Percentiles rank a stretch among this genome's conserved stretches.
These are phyloP conservation scores for Geotrichum carabidarum DNA, from an alignment of 1,139 yeast genomes.

Conservation along the genomic window DNA sequence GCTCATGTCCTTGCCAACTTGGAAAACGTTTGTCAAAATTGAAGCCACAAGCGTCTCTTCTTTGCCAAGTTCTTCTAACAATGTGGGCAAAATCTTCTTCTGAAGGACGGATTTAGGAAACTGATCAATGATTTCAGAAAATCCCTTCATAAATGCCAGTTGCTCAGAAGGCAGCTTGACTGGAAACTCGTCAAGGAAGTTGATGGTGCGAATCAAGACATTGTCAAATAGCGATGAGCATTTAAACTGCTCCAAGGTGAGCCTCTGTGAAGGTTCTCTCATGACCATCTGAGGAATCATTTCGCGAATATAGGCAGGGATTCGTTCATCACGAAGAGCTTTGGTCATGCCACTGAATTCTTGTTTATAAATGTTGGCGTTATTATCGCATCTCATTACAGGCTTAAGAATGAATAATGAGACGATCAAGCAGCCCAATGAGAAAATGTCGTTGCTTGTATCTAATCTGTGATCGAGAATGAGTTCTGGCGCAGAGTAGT, in stretches of 20 bases:
- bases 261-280: conserved; percentile 40
- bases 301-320: conserved; percentile 35
- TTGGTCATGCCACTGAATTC: conserved; percentile 39
- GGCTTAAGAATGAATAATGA: conserved; percentile 50
- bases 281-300: conserved; percentile 43
- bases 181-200: conserved; percentile 77
- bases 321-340: conserved; percentile 46
- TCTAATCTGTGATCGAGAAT: conserved; percentile 56
- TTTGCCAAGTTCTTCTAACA: conserved; percentile 46
- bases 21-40: conserved; percentile 50
- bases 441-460: conserved; percentile 74
- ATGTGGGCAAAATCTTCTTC: conserved; percentile 69
- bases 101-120: conserved; percentile 68
- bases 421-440: conserved; percentile 69
- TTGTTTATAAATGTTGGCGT: conserved; percentile 35
- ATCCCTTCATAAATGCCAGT: conserved; percentile 60
- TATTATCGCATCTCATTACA: conserved; percentile 36
- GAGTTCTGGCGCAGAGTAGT: conserved; percentile 74
- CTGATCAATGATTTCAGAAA: conserved; percentile 53
- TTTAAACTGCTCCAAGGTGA: conserved; percentile 47
- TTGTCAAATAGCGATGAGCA: conserved; percentile 67
- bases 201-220: conserved; percentile 74
- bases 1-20: conserved; percentile 64
- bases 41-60: conserved; percentile 51
- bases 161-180: conserved; percentile 70